These are phyloP conservation scores for Silene noctiflora DNA, from an alignment of 179 eudicot species.

Conservation along the genomic window DNA sequence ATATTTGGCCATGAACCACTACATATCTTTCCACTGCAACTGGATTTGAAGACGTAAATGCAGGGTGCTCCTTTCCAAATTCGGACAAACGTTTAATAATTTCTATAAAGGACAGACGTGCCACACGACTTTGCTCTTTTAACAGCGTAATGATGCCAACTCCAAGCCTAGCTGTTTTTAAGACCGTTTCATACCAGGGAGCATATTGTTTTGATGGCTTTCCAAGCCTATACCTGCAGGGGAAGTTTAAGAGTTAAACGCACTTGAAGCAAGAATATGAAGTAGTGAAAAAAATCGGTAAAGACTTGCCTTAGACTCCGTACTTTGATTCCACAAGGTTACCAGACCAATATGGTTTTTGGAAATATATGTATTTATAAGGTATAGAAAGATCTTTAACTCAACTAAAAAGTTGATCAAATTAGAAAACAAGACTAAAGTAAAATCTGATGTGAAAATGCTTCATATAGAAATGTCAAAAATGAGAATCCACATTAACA, in stretches of 20 bases:
- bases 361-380: not conserved
- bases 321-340: not conserved
- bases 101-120: slow-evolving; percentile 75
- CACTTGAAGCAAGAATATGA: not conserved
- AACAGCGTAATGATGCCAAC: slow-evolving; percentile 71
- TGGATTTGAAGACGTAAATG: slow-evolving; percentile 69
- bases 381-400: not conserved
- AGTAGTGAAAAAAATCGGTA: not conserved
- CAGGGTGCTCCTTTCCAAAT: slow-evolving; percentile 62
- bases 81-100: slow-evolving; percentile 65
- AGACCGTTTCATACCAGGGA: slow-evolving; percentile 87
- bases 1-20: slow-evolving; percentile 89
- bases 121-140: slow-evolving; percentile 82
- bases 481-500: not conserved
- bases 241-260: slow-evolving; percentile 18
- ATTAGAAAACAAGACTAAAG: not conserved
- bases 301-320: no score
- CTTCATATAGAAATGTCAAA: not conserved
- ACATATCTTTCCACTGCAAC: slow-evolving; percentile 69
- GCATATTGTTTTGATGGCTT: slow-evolving; percentile 92
- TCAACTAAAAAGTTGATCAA: not conserved
- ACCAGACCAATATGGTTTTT: not conserved
- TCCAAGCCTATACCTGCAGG: slow-evolving; percentile 90
- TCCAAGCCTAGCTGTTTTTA: slow-evolving; percentile 81
- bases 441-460: not conserved